Percentiles rank a stretch among this genome's conserved stretches.
Evolutionary conservation across 169 alveolate genomes (phyloP).

Genomic region (Cystoisospora suis): DNA sequence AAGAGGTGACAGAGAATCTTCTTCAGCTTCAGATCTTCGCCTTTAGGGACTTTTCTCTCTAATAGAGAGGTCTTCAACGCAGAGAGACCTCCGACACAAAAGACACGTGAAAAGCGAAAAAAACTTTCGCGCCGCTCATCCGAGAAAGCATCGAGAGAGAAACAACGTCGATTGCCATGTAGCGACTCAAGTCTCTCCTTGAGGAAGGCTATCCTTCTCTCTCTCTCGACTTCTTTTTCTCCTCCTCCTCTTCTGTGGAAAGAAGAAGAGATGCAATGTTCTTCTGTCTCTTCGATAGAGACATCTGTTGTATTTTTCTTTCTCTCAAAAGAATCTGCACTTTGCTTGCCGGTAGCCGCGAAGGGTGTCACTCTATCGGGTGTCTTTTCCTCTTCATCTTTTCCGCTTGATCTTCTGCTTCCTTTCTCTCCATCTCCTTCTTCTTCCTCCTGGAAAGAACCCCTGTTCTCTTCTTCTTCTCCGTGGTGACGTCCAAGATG

Average conservation of each 20-base stretch:
- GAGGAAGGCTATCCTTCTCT: no score
- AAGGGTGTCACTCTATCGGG: no score
- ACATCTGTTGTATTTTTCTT: no score
- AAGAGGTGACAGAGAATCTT: not conserved
- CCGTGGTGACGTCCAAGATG: not conserved
- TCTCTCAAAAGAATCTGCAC: no score
- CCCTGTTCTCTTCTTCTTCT: not conserved
- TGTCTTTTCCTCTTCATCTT: no score
- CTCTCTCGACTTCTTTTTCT: no score
- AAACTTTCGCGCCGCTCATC: not conserved
- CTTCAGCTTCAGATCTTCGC: not conserved
- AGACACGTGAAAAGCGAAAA: not conserved
- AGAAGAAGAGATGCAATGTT: no score
- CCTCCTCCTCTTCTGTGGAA: no score
- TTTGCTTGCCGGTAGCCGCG: no score
- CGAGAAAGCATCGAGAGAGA: not conserved
- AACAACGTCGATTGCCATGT: not conserved
- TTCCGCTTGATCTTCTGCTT: not conserved
- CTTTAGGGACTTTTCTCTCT: not conserved
- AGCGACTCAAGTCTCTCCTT: not conserved
- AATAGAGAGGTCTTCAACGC: not conserved
- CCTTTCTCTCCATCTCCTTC: not conserved
- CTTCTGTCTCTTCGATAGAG: no score
- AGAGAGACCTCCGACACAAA: not conserved
- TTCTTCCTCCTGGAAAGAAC: not conserved